Conservation (phyloP, 2,329 filamentous ascomycete species). For the Colletotrichum brevisporum region DNA sequence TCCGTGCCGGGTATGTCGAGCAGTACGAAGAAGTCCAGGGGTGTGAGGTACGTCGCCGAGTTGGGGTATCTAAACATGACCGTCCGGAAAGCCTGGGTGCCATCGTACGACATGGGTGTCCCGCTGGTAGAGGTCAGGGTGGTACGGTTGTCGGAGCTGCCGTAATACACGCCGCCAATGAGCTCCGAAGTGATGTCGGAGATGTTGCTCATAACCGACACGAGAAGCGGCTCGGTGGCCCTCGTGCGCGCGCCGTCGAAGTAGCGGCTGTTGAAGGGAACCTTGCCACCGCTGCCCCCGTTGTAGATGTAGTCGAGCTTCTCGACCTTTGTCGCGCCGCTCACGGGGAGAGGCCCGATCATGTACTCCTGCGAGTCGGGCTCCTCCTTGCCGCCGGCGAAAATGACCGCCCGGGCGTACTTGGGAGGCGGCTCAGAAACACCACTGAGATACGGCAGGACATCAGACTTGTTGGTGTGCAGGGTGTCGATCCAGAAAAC, state of each 20-base stretch:
- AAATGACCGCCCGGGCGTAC: conserved; percentile 63
- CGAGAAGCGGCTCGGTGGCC: conserved; percentile 53
- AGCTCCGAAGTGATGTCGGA: conserved; percentile 60
- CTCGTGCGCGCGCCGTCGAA: conserved; percentile 49
- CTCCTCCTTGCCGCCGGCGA: conserved; percentile 57
- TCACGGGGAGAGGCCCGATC: conserved; percentile 63
- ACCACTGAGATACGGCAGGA: conserved; percentile 59
- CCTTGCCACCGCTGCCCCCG: conserved; percentile 54
- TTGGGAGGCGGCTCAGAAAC: conserved; percentile 50
- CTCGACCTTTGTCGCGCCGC: conserved; percentile 52
- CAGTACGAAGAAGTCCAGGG: conserved; percentile 61
- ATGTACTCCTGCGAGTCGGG: conserved; percentile 64
- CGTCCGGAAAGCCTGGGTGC: conserved; percentile 54
- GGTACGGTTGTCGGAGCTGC: conserved; percentile 46
- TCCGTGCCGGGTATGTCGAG: conserved; percentile 61
- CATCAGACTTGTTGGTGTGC: conserved; percentile 62
- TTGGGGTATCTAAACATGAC: conserved; percentile 60
- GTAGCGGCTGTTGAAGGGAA: conserved; percentile 53
- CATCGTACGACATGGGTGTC: conserved; percentile 57
- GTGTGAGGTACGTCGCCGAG: conserved; percentile 55
- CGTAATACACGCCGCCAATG: conserved; percentile 53
- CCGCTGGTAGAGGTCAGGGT: conserved; percentile 51
- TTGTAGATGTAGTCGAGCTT: conserved; percentile 60
- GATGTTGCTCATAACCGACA: conserved; percentile 58
- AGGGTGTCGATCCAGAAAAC: conserved; percentile 63